Percentiles rank a stretch among this genome's conserved stretches.
Evolutionary conservation across 2,329 filamentous ascomycete species (phyloP).

Genomic region (Ascochyta fabae): DNA sequence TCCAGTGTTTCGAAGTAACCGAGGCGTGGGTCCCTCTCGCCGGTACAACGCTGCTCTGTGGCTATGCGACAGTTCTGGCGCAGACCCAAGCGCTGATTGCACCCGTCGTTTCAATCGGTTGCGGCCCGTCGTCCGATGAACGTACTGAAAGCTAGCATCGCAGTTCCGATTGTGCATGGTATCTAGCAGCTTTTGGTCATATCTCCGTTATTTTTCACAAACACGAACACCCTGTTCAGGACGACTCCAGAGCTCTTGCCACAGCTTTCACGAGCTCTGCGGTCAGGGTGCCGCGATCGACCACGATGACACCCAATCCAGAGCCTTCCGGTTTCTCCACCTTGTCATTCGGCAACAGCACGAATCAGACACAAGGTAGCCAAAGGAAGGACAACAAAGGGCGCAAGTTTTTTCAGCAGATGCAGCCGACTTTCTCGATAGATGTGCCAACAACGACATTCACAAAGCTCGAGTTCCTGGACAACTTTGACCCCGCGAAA

Average conservation of each 20-base stretch:
- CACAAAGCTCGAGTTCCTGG: constrained; percentile 29
- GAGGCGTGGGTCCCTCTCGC: neutral
- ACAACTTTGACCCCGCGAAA: constrained; percentile 31
- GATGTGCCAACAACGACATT: constrained; percentile 17
- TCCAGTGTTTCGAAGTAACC: constrained; percentile 5
- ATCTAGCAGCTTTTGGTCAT: neutral
- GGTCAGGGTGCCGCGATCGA: constrained; percentile 1
- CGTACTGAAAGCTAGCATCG: constrained; percentile 2
- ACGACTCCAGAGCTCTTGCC: neutral
- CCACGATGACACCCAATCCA: constrained; percentile 8
- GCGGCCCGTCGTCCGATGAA: constrained; percentile 1
- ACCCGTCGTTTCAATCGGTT: constrained; percentile 1
- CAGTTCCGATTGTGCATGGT: neutral
- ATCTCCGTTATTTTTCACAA: neutral
- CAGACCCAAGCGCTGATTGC: neutral
- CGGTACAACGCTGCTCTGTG: neutral
- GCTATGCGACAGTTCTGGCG: constrained; percentile 3
- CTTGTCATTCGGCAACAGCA: neutral
- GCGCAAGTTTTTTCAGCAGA: constrained; percentile 29
- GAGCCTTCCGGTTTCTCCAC: constrained; percentile 3
- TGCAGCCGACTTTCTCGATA: constrained; percentile 32
- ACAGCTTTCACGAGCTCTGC: neutral
- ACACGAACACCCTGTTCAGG: neutral
- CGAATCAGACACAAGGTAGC: neutral
- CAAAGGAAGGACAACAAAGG: constrained; percentile 14